Conservation (phyloP, 805 yeast genomes). For the Pichia cabralensis region DNA sequence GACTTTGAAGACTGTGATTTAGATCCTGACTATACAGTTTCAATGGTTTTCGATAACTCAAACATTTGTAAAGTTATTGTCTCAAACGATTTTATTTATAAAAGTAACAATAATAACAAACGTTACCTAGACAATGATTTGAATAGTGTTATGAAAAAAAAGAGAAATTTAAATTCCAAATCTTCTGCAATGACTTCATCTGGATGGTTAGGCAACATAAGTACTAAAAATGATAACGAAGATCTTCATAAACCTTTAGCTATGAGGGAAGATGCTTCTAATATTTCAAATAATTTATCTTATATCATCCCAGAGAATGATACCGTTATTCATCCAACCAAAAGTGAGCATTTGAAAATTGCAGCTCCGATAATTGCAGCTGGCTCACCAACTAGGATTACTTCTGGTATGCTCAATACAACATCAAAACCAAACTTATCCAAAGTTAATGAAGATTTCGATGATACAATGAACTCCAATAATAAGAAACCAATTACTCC, state of each 20-base stretch:
- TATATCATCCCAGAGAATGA: constrained; percentile 11
- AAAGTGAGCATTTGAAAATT: constrained; percentile 15
- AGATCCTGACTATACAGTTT: constrained; percentile 64
- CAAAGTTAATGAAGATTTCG: constrained; percentile 14
- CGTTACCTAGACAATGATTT: constrained; percentile 18
- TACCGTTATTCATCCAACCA: constrained; percentile 16
- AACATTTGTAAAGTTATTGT: constrained; percentile 38
- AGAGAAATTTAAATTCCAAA: constrained; percentile 6
- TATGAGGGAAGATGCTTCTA: constrained; percentile 1
- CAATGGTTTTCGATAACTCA: constrained; percentile 50
- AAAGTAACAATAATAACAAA: constrained; percentile 11
- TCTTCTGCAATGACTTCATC: constrained; percentile 7
- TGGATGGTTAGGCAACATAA: constrained; percentile 14
- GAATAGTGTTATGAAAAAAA: constrained; percentile 23
- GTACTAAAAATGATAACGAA: neutral
- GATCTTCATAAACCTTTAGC: constrained; percentile 6
- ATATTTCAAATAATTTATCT: constrained; percentile 8
- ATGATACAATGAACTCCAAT: constrained; percentile 7
- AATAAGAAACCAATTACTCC: constrained; percentile 24
- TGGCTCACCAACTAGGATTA: constrained; percentile 28
- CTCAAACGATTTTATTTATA: constrained; percentile 26
- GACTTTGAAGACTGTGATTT: constrained; percentile 62
- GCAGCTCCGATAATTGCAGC: constrained; percentile 25
- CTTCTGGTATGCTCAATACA: constrained; percentile 27
- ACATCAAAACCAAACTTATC: constrained; percentile 27